Conservation (phyloP, 306 rosid species). For the Prunus kanzakura region DNA sequence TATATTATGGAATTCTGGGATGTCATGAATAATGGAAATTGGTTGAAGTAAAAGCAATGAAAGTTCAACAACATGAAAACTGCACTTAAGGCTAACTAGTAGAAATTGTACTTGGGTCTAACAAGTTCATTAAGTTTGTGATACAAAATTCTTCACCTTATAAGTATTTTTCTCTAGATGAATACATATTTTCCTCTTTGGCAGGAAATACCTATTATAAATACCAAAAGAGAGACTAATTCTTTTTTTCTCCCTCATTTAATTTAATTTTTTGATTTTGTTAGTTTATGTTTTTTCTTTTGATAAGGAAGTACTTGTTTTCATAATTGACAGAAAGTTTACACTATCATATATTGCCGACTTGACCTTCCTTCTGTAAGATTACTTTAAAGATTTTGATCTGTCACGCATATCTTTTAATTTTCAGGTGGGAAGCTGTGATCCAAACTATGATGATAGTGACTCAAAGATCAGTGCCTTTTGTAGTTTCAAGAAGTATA, state of each 20-base stretch:
- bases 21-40: not conserved
- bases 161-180: not conserved
- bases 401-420: conserved; percentile 7
- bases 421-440: conserved; percentile 43
- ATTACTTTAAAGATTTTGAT: not conserved
- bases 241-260: not conserved
- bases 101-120: no score
- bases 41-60: not conserved
- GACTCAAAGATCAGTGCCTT: conserved; percentile 13
- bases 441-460: conserved; percentile 23
- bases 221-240: not conserved
- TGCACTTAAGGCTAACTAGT: no score
- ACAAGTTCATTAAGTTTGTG: not conserved
- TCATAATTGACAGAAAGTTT: not conserved
- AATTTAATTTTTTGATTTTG: not conserved
- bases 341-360: not conserved
- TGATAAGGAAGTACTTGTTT: not conserved
- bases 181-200: not conserved
- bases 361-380: not conserved
- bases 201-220: not conserved
- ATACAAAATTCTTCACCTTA: not conserved
- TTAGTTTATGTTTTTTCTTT: not conserved
- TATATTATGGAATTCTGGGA: not conserved
- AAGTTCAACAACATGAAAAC: not conserved
- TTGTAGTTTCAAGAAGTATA: conserved; percentile 31